Conservation (phyloP, 1,284 basidiomycete genomes). For the Malassezia japonica region DNA sequence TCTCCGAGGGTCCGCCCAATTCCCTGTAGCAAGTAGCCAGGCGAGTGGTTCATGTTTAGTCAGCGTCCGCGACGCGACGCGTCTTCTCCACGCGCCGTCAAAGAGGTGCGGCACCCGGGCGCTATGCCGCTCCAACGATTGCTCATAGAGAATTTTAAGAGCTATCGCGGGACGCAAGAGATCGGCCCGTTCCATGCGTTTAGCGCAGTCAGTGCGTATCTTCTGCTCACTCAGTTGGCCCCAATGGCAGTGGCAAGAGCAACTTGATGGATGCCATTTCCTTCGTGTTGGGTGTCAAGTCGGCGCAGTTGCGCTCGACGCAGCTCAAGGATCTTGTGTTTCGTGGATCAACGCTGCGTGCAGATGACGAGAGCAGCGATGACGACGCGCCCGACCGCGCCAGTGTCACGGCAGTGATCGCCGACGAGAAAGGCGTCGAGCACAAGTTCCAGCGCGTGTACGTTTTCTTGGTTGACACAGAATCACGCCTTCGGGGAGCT, state of each 20-base stretch:
- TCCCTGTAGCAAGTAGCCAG: too few species aligned
- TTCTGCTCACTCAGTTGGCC: conserved; percentile 54
- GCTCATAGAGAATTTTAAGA: conserved; percentile 48
- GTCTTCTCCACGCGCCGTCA: background rate
- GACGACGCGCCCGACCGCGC: conserved; percentile 72
- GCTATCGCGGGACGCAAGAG: conserved; percentile 70
- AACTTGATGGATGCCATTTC: conserved; percentile 99
- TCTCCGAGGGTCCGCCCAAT: too few species aligned
- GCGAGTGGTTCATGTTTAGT: too few species aligned
- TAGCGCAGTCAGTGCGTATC: conserved; percentile 66
- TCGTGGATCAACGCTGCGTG: conserved; percentile 51
- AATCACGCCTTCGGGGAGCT: conserved; percentile 72
- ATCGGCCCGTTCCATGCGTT: conserved; percentile 87
- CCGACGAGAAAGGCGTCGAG: conserved; percentile 66
- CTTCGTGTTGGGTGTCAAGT: conserved; percentile 93
- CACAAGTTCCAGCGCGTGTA: conserved; percentile 76
- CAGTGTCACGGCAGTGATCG: conserved; percentile 85
- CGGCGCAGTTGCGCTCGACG: conserved; percentile 78
- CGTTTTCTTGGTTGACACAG: too few species aligned
- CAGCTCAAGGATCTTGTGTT: conserved; percentile 93
- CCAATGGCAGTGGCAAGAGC: conserved; percentile 97
- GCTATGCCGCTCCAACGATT: conserved; percentile 42
- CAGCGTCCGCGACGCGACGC: conserved; percentile 1
- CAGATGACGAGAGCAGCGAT: conserved; percentile 50
- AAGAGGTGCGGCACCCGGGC: background rate